Evolutionary conservation across 495 filamentous ascomycete genomes (phyloP), one percentile per base, ranked within the genome.

Genomic region (Barbatosphaeria neglecta): DNA sequence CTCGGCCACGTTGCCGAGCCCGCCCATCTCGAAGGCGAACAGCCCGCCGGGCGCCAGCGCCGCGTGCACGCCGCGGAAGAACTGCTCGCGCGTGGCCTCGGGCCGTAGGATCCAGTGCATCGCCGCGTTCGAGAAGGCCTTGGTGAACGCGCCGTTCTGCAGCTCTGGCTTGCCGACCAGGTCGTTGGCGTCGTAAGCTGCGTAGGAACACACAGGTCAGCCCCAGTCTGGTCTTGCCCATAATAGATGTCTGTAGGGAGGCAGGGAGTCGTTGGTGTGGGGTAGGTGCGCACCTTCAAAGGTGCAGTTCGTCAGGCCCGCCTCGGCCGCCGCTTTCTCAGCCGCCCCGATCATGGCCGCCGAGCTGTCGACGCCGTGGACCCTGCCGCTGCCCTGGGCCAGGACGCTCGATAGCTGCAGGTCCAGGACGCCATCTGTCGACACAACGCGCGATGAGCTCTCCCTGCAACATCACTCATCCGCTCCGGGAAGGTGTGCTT

Each of bases 71-170:
- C 63, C 73, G 2, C 48, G 50, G 50, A 89, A 72, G 53, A 72
- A 65, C 22, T 28, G 46, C 1, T 52, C 48, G 42, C 53, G 48
- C 3, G 47, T 50, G 48, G 35, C 66, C 57, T 33, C 59, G 45
- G 46, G 57, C 16, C 46, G 69, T 18, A 89, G 69, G 55, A 90
- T 81, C 85, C 85, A 90, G 64, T 90, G 84, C 35, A 89, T 61
- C 0, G 85, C 86, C 0, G 85, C 85, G 54, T 89, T 89, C 35
- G 81, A 86, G 58, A 89, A 84, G 50, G 84, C 67, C 58, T 86
- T 87, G 50, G 75, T 76, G 68, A 65, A 71, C 50, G 47, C 18
- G 28, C 47, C 50, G 1, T 28, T 37, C 22, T 62, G 62, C 0
- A 66, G 56, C 35, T 53, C 44, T 16, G 53, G 22, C 20, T 45